Evolutionary conservation across 2,329 filamentous ascomycete genomes (phyloP).

Genomic region (Cladosporium oxysporum): DNA sequence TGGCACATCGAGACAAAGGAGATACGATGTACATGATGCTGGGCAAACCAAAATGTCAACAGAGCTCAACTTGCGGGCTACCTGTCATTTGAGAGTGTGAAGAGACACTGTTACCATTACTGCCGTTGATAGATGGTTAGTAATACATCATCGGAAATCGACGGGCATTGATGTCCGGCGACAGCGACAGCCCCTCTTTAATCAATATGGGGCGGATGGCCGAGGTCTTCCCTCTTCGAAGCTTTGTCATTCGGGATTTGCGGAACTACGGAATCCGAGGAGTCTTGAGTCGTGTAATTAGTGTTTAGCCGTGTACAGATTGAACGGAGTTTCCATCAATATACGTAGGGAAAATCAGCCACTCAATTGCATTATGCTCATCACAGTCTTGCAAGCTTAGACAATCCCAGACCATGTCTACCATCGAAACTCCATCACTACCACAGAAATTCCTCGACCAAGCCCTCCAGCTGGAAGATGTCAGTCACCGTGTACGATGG

Average conservation of each 20-base stretch:
- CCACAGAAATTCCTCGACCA: not conserved
- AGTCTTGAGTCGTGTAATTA: not conserved
- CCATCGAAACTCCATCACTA: not conserved
- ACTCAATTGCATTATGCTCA: not conserved
- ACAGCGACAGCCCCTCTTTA: not conserved
- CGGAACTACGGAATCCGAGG: not conserved
- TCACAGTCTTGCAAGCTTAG: not conserved
- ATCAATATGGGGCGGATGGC: not conserved
- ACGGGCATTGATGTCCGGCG: not conserved
- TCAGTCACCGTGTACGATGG: not conserved
- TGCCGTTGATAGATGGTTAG: not conserved
- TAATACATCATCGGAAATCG: not conserved
- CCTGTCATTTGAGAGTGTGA: not conserved
- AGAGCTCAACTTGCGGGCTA: not conserved
- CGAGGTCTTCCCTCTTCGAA: not conserved
- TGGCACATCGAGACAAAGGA: not conserved
- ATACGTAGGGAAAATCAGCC: not conserved
- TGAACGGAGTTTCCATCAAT: not conserved
- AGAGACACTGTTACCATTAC: not conserved
- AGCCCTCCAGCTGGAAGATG: not conserved
- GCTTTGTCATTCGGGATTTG: no score
- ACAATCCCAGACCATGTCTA: not conserved
- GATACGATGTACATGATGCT: not conserved
- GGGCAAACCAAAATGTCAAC: not conserved
- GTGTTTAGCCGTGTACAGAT: not conserved